Evolutionary conservation across 1,284 basidiomycete genomes (phyloP).

Genomic region (Cryptococcus sp.): DNA sequence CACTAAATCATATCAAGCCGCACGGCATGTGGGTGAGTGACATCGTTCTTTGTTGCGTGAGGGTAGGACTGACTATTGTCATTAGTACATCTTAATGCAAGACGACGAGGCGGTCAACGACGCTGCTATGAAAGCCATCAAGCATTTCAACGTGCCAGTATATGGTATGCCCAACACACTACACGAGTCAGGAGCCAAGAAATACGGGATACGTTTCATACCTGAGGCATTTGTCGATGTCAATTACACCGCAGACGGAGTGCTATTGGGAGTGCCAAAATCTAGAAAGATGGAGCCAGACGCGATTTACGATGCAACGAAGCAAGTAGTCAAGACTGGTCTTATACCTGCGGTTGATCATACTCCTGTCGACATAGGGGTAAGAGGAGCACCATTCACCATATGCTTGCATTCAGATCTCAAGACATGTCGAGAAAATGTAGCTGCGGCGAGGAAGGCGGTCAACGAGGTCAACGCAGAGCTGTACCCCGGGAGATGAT

Average conservation of each 20-base stretch:
- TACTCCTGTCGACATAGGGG: conserved; percentile 25
- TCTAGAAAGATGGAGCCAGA: conserved; percentile 23
- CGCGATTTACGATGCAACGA: conserved; percentile 28
- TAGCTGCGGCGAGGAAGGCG: conserved; percentile 24
- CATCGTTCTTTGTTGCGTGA: not conserved
- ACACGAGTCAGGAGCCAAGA: conserved; percentile 41
- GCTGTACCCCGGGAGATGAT: conserved; percentile 20
- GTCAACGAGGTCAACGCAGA: conserved; percentile 30
- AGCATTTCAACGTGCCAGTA: conserved; percentile 42
- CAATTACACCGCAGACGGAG: conserved; percentile 36
- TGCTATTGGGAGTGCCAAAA: conserved; percentile 40
- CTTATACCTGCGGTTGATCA: conserved; percentile 26
- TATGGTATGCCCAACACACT: conserved; percentile 45
- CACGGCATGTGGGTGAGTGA: conserved; percentile 35
- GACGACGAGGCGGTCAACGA: conserved; percentile 34
- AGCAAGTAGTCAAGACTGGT: conserved; percentile 19
- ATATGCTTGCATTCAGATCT: conserved; percentile 39
- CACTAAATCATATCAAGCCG: conserved; percentile 41
- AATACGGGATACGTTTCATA: conserved; percentile 36
- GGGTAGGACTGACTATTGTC: not conserved
- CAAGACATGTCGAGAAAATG: conserved; percentile 23
- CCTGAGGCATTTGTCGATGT: conserved; percentile 20
- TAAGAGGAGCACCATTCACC: conserved; percentile 28
- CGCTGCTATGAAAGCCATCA: conserved; percentile 40
- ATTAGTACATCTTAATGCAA: conserved; percentile 42